Evolutionary conservation across 805 yeast species (phyloP).

Genomic region (Metschnikowia vanudenii): DNA sequence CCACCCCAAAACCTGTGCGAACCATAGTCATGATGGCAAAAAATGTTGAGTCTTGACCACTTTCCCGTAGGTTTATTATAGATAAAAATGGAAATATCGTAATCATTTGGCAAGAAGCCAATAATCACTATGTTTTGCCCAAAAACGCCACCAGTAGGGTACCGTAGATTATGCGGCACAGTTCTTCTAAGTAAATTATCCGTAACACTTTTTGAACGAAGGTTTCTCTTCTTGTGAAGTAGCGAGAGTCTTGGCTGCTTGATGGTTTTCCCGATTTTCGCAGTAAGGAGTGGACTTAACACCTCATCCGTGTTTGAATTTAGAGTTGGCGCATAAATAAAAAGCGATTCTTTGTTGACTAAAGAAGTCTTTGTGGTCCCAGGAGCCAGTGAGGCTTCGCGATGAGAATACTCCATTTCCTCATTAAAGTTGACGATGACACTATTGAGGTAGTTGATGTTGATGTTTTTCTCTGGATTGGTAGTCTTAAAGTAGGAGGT

Average conservation of each 20-base stretch:
- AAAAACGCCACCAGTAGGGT: slow-evolving; percentile 61
- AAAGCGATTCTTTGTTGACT: slow-evolving; percentile 26
- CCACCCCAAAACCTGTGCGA: slow-evolving; percentile 66
- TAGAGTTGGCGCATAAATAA: slow-evolving; percentile 35
- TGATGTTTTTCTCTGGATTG: slow-evolving; percentile 17
- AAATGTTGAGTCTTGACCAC: slow-evolving; percentile 63
- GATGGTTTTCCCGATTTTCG: slow-evolving; percentile 34
- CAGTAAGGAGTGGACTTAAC: slow-evolving; percentile 35
- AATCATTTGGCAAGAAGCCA: slow-evolving; percentile 54
- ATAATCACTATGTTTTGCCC: slow-evolving; percentile 64
- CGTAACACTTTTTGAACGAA: slow-evolving; percentile 1
- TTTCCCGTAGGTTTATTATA: slow-evolving; percentile 54
- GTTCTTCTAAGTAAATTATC: slow-evolving; percentile 18
- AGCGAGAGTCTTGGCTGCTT: slow-evolving; percentile 32
- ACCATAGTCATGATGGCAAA: slow-evolving; percentile 50
- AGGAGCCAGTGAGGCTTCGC: not conserved
- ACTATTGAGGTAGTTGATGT: slow-evolving; percentile 33
- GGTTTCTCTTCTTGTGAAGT: slow-evolving; percentile 25
- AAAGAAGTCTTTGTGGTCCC: not conserved
- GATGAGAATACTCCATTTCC: slow-evolving; percentile 18
- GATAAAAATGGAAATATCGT: slow-evolving; percentile 47
- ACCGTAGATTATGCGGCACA: slow-evolving; percentile 48
- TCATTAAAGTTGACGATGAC: slow-evolving; percentile 34
- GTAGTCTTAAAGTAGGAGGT: slow-evolving; percentile 6
- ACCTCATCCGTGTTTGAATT: slow-evolving; percentile 10